Evolutionary conservation across 78 protist genomes (phyloP).

Genomic region (Dictyostelium brefeldianum): DNA sequence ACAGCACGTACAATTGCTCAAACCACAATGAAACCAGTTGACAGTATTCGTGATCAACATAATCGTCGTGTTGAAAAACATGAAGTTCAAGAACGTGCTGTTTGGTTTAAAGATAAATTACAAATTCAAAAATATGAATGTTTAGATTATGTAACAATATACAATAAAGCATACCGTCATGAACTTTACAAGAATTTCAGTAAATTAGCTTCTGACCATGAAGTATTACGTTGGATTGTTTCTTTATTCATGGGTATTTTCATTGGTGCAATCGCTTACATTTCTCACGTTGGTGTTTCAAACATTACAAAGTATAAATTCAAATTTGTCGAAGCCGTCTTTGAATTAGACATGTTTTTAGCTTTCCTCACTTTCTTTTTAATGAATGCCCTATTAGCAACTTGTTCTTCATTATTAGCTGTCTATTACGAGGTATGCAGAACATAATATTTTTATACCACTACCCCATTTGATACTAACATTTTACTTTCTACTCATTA

Average conservation of each 20-base stretch:
- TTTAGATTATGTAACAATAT: slow-evolving; percentile 63
- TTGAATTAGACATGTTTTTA: slow-evolving; percentile 28
- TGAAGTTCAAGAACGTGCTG: slow-evolving; percentile 37
- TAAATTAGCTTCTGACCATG: slow-evolving; percentile 41
- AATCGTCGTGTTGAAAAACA: slow-evolving; percentile 9
- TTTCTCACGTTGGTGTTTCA: slow-evolving; percentile 25
- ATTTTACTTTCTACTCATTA: no score
- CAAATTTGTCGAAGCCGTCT: slow-evolving; percentile 25
- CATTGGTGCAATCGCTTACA: slow-evolving; percentile 72
- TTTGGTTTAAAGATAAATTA: slow-evolving; percentile 58
- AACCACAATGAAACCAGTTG: slow-evolving; percentile 27
- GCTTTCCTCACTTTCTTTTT: slow-evolving; percentile 49
- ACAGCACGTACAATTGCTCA: slow-evolving; percentile 8
- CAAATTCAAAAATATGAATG: slow-evolving; percentile 59
- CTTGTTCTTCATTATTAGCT: slow-evolving; percentile 60
- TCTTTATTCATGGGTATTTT: slow-evolving; percentile 44
- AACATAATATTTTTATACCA: no score
- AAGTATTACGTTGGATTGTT: slow-evolving; percentile 78
- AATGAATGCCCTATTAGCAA: slow-evolving; percentile 61
- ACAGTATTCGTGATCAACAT: slow-evolving; percentile 26
- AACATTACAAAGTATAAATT: slow-evolving; percentile 36
- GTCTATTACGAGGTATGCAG: slow-evolving; percentile 81
- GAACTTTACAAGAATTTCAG: slow-evolving; percentile 57
- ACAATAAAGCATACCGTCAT: slow-evolving; percentile 65
- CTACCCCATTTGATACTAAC: no score